Evolutionary conservation across 495 filamentous ascomycete genomes (phyloP).

Genomic region (Patellaria atrata): DNA sequence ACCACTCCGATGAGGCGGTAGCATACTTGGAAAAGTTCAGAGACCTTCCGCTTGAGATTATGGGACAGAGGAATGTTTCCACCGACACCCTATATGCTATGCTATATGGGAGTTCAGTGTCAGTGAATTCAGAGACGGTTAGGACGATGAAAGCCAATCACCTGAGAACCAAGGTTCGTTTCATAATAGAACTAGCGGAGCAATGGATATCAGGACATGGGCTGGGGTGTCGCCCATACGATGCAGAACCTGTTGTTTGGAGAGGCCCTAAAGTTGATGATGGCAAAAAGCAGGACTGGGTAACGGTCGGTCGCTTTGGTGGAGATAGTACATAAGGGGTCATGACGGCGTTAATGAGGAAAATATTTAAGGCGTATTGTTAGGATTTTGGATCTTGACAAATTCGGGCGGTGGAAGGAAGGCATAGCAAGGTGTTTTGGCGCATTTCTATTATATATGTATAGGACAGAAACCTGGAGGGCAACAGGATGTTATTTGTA

Average conservation of each 20-base stretch:
- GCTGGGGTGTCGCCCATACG: constrained; percentile 41
- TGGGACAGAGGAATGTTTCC: constrained; percentile 44
- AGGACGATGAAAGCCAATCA: constrained; percentile 65
- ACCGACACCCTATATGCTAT: constrained; percentile 41
- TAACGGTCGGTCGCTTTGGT: constrained; percentile 60
- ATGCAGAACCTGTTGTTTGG: constrained; percentile 46
- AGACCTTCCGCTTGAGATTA: constrained; percentile 49
- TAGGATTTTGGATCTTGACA: no score
- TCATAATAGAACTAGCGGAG: constrained; percentile 53
- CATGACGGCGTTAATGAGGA: constrained; percentile 3
- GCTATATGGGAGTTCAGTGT: constrained; percentile 29
- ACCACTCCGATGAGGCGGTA: constrained; percentile 57
- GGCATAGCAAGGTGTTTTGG: no score
- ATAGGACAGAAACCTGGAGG: no score
- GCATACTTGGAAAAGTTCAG: constrained; percentile 45
- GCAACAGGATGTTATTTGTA: no score
- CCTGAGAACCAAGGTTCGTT: constrained; percentile 65
- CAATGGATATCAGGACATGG: constrained; percentile 62
- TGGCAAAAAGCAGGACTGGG: constrained; percentile 66
- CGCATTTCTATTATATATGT: no score
- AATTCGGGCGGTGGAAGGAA: no score
- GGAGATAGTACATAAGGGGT: constrained; percentile 43
- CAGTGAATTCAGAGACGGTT: constrained; percentile 38
- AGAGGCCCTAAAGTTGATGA: constrained; percentile 50
- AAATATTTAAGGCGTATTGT: no score